phyloP scores from a whole-genome alignment of 176 grass and related monocot species.

The Musa itinerans region DNA sequence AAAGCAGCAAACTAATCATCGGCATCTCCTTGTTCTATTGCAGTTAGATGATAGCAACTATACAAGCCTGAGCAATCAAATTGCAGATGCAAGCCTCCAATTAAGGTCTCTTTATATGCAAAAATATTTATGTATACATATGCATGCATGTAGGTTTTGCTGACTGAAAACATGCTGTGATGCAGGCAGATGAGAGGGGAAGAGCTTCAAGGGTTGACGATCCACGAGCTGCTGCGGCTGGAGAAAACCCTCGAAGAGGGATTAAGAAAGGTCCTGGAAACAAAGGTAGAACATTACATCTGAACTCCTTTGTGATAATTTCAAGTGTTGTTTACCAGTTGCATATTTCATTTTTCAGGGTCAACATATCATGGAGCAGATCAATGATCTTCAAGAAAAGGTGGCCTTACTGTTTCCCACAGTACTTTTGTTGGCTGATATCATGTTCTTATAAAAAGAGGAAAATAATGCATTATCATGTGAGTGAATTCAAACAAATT shows the following conservation, averaged over 20 bases:
- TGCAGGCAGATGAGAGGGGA: constrained; percentile 80
- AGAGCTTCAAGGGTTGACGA: constrained; percentile 50
- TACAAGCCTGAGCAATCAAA: constrained; percentile 30
- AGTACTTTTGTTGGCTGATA: too few species aligned
- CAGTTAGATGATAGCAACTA: constrained; percentile 39
- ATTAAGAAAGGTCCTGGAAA: constrained; percentile 45
- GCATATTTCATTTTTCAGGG: constrained; percentile 26
- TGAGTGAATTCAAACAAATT: too few species aligned
- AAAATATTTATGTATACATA: neutral
- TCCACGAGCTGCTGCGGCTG: constrained; percentile 51
- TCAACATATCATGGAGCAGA: constrained; percentile 42
- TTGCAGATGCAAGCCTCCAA: constrained; percentile 46
- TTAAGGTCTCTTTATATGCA: constrained; percentile 26
- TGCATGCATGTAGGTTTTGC: neutral
- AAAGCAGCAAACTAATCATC: neutral
- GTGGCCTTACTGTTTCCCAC: constrained; percentile 4
- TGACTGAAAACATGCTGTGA: too few species aligned
- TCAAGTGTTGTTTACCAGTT: neutral
- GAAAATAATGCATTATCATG: too few species aligned
- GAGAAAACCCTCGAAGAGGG: constrained; percentile 53
- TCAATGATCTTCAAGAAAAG: constrained; percentile 42
- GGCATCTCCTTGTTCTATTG: constrained; percentile 4
- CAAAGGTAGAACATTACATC: constrained; percentile 30
- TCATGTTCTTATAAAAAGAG: too few species aligned
- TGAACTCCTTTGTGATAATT: neutral